Evolutionary conservation across 2,329 filamentous ascomycete genomes (phyloP).

Genomic region (Aspergillus neoniger): DNA sequence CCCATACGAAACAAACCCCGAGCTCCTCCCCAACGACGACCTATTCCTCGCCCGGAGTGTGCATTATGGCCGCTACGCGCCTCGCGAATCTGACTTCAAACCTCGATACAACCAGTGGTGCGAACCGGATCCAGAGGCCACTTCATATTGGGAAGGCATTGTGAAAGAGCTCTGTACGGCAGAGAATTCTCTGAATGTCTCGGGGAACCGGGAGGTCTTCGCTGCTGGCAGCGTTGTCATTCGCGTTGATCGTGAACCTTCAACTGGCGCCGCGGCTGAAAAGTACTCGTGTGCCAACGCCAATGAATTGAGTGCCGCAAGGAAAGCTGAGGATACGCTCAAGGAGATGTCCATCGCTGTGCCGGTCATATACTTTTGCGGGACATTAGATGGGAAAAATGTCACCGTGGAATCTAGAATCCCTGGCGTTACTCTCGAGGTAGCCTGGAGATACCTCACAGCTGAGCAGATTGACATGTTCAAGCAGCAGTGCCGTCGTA

Average conservation of each 20-base stretch:
- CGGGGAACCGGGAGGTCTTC: conserved; percentile 36
- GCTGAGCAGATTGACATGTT: conserved; percentile 34
- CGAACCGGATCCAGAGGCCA: conserved; percentile 31
- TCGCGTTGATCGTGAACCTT: conserved; percentile 35
- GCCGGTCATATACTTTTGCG: conserved; percentile 41
- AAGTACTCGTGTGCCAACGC: conserved; percentile 37
- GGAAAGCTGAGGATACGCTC: conserved; percentile 37
- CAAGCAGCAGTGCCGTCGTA: conserved; percentile 41
- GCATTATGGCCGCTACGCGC: conserved; percentile 39
- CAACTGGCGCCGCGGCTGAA: conserved; percentile 30
- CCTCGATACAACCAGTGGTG: conserved; percentile 38
- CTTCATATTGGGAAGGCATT: conserved; percentile 39
- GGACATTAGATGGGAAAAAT: conserved; percentile 41
- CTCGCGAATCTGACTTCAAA: conserved; percentile 38
- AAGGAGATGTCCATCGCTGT: conserved; percentile 36
- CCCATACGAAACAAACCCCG: conserved; percentile 40
- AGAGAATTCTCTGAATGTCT: conserved; percentile 34
- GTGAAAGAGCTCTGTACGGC: conserved; percentile 34
- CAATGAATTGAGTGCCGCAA: conserved; percentile 40
- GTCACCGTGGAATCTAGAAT: conserved; percentile 44
- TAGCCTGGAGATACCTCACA: conserved; percentile 41
- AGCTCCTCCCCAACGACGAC: conserved; percentile 35
- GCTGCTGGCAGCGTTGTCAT: conserved; percentile 41
- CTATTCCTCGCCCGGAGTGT: conserved; percentile 35
- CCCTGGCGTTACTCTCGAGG: conserved; percentile 42